Evolutionary conservation across 2,329 filamentous ascomycete genomes (phyloP).

Genomic region (Cercospora sojina): DNA sequence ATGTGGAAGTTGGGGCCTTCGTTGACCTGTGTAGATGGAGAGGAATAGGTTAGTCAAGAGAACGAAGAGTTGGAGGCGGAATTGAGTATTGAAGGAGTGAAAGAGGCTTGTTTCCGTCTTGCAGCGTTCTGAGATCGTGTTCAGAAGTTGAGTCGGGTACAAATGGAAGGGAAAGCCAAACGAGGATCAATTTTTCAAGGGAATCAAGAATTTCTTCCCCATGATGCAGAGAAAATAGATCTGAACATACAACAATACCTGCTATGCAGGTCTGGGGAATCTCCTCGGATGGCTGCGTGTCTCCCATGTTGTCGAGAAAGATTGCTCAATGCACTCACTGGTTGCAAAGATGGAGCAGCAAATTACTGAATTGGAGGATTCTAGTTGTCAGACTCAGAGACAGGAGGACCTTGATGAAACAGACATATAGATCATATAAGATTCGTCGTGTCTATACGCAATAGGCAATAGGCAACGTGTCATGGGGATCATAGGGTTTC

Average conservation of each 20-base stretch:
- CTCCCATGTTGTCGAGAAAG: conserved; percentile 21
- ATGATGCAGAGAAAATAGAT: neutral
- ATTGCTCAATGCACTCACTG: neutral
- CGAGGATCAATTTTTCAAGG: neutral
- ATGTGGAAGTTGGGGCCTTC: conserved; percentile 51
- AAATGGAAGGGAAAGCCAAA: neutral
- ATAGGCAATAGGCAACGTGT: neutral
- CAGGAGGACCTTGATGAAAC: neutral
- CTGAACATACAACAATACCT: conserved; percentile 42
- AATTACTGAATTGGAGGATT: neutral
- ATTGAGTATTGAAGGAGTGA: neutral
- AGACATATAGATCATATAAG: neutral
- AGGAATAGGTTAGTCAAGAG: conserved; percentile 19
- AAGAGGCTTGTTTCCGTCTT: too few relatives aligned
- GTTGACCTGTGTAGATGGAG: conserved; percentile 40
- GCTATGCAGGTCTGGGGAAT: conserved; percentile 53
- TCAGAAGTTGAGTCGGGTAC: neutral
- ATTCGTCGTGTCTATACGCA: neutral
- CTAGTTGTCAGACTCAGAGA: neutral
- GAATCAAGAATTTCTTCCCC: neutral
- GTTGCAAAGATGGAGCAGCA: neutral
- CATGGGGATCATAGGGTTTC: neutral
- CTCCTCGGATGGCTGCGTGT: conserved; percentile 25
- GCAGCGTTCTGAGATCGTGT: neutral
- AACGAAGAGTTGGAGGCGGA: neutral